These are phyloP conservation scores for Sanghuangporus baumii DNA, from an alignment of 1,284 basidiomycete species.

Conservation along the genomic window DNA sequence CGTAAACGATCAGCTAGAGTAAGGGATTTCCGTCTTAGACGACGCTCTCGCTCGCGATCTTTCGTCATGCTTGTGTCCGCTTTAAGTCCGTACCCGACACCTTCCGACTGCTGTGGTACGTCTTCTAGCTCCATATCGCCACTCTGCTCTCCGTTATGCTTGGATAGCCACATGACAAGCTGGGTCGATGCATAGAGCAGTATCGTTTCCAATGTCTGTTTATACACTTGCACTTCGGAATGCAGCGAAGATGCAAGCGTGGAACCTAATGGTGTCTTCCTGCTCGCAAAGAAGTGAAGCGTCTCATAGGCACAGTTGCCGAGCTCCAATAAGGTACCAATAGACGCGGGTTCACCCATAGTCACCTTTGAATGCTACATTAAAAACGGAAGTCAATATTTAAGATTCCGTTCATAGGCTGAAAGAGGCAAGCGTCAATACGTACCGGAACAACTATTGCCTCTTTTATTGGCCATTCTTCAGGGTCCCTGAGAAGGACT, in stretches of 20 bases:
- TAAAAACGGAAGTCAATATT: constrained; percentile 13
- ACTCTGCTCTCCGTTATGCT: constrained; percentile 52
- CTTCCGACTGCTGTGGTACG: constrained; percentile 39
- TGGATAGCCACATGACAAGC: constrained; percentile 67
- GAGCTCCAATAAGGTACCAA: constrained; percentile 75
- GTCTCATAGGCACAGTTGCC: constrained; percentile 69
- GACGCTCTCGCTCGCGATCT: constrained; percentile 34
- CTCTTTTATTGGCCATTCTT: constrained; percentile 65
- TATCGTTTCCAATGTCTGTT: constrained; percentile 63
- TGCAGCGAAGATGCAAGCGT: constrained; percentile 31
- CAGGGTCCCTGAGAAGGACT: constrained; percentile 58
- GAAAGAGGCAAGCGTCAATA: constrained; percentile 22
- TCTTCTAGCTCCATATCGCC: constrained; percentile 35
- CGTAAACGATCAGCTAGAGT: constrained; percentile 59
- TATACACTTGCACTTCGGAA: constrained; percentile 48
- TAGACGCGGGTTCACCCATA: constrained; percentile 68
- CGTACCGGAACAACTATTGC: constrained; percentile 72
- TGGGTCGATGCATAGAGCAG: constrained; percentile 75
- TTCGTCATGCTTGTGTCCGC: constrained; percentile 27
- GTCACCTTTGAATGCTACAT: constrained; percentile 75
- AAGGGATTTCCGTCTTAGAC: constrained; percentile 36
- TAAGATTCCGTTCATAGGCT: background rate
- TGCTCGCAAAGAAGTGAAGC: constrained; percentile 52
- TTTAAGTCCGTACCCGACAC: constrained; percentile 22
- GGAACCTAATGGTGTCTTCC: constrained; percentile 33